phyloP scores from a whole-genome alignment of 371 early-diverging fungal genomes.

The Phascolomyces articulosus region DNA sequence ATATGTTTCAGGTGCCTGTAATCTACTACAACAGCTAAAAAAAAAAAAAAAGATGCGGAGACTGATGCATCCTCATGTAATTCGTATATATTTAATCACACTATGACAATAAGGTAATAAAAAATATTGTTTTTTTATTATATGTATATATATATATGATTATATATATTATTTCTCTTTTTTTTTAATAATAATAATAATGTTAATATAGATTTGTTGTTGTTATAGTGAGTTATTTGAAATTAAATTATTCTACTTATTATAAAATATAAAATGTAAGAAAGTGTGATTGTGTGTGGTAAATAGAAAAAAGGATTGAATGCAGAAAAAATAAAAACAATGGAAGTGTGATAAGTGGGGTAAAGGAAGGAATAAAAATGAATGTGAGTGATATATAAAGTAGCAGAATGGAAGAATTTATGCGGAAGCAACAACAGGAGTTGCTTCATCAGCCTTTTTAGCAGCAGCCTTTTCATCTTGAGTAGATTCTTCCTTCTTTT shows the following conservation, averaged over 20 bases:
- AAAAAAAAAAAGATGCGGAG: too few species aligned
- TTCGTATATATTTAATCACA: too few species aligned
- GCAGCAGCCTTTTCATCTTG: conserved; percentile 11
- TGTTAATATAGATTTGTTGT: background rate
- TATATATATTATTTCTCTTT: too few species aligned
- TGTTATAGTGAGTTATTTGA: too few species aligned
- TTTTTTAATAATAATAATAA: background rate
- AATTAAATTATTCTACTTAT: background rate
- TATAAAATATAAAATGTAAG: background rate
- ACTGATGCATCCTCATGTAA: too few species aligned
- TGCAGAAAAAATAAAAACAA: background rate
- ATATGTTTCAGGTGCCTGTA: background rate
- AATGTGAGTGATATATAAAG: background rate
- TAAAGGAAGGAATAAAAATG: background rate
- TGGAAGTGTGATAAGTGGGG: background rate
- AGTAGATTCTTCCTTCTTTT: background rate
- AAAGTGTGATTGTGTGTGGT: too few species aligned
- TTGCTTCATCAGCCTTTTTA: conserved; percentile 3
- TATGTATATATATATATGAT: too few species aligned
- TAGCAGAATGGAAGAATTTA: background rate
- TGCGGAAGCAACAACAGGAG: conserved; percentile 13
- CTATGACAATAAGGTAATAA: too few species aligned
- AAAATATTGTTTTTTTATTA: too few species aligned
- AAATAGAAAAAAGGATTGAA: background rate
- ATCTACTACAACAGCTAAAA: too few species aligned